Conservation (phyloP, 1,139 yeast genomes). For the Taiozyma sp. region DNA sequence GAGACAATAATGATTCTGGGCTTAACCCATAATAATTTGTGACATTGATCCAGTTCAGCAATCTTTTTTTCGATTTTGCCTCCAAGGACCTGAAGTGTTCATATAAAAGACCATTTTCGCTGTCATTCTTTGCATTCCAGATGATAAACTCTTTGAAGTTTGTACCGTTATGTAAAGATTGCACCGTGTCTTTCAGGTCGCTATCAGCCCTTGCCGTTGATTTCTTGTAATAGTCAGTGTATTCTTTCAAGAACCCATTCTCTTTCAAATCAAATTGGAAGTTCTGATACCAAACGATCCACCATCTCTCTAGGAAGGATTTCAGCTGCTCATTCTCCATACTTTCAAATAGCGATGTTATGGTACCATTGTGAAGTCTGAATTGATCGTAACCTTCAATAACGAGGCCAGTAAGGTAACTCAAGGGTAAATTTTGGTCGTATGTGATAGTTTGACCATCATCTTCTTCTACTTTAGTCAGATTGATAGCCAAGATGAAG, state of each 20-base stretch:
- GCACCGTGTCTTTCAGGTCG: conserved; percentile 10
- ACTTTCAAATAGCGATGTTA: conserved; percentile 12
- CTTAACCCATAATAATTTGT: conserved; percentile 12
- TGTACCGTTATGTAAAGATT: conserved; percentile 4
- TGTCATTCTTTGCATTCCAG: conserved; percentile 10
- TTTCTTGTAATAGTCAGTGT: conserved; percentile 4
- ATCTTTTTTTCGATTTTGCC: conserved; percentile 6
- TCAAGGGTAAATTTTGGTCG: conserved; percentile 11
- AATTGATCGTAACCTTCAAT: conserved; percentile 19
- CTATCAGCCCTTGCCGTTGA: conserved; percentile 12
- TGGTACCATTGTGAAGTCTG: conserved; percentile 20
- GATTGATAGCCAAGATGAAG: conserved; percentile 9
- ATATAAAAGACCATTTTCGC: conserved; percentile 15
- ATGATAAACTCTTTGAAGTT: conserved; percentile 13
- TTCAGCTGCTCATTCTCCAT: conserved; percentile 14
- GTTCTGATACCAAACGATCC: conserved; percentile 18
- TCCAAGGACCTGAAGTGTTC: conserved; percentile 10
- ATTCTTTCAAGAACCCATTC: conserved; percentile 20
- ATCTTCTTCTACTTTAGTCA: conserved; percentile 15
- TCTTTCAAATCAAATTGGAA: conserved; percentile 11
- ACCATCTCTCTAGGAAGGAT: conserved; percentile 17
- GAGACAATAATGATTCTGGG: conserved; percentile 10
- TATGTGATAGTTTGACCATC: conserved; percentile 8
- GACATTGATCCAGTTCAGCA: conserved; percentile 19
- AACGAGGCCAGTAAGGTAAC: conserved; percentile 5